Percentiles rank a stretch among this genome's conserved stretches.
phyloP scores from a whole-genome alignment of 139 green algal genomes.

The Astrephomene gubernaculifera region DNA sequence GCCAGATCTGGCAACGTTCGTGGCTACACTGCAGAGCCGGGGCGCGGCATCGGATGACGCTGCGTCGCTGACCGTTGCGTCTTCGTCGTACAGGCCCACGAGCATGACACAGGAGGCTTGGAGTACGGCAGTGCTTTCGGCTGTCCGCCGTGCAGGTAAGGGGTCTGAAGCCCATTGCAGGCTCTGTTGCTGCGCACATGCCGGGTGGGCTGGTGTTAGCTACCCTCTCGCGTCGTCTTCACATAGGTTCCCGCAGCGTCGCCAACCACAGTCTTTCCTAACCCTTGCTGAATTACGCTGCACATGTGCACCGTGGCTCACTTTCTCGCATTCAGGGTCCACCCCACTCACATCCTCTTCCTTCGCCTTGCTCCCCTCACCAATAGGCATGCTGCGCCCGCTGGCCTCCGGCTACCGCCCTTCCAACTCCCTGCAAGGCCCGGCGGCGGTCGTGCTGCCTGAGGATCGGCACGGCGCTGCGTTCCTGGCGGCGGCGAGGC shows the following conservation, averaged over 20 bases:
- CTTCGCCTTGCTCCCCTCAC: not conserved
- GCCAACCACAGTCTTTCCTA: too few species aligned
- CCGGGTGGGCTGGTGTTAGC: too few species aligned
- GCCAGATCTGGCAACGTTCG: conserved; percentile 20
- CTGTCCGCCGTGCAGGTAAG: conserved; percentile 1
- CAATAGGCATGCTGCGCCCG: conserved; percentile 7
- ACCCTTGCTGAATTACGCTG: too few species aligned
- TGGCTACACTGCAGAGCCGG: conserved; percentile 22
- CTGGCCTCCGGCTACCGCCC: not conserved
- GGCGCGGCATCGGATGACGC: not conserved
- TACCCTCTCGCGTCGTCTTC: too few species aligned
- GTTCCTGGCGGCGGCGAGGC: conserved; percentile 60
- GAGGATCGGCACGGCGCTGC: conserved; percentile 64
- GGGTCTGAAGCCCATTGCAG: too few species aligned
- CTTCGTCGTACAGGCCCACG: not conserved
- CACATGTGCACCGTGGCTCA: too few species aligned
- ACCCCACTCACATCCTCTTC: not conserved
- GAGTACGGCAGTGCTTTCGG: not conserved
- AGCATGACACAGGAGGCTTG: not conserved
- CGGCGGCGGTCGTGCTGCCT: conserved; percentile 68
- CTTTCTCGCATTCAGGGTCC: too few species aligned
- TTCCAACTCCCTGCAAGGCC: conserved; percentile 56
- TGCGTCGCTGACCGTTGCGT: not conserved
- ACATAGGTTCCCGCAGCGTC: too few species aligned
- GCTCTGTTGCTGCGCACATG: too few species aligned